Evolutionary conservation across 768 basidiomycete species (phyloP), one percentile per base, ranked within the genome.

Genomic region (Amyloporia xantha): DNA sequence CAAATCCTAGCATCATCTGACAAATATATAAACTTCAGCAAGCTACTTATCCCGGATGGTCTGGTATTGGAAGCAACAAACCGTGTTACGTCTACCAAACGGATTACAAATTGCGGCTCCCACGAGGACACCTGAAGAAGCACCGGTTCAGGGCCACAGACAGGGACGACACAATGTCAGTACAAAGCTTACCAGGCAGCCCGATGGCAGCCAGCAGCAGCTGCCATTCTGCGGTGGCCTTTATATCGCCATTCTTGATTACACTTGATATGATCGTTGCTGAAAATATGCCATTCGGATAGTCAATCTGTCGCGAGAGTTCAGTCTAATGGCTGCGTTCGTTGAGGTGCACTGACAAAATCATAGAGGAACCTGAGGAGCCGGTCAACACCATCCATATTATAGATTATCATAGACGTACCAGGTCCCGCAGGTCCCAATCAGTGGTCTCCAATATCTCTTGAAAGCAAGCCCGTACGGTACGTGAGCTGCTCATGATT

Each of bases 371-470:
- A 83, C 81, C 80, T 81, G 23, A 21, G 39, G 23, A 20, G 23
- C 39, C 21, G 12, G n/a, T 33, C 41, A 59, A 24, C 41, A 25
- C 15, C 7, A 7, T 9, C 1, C 7, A 15, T 38, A 23, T 12
- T 7, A 7, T 15, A 25, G 5, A 11, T 37, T 23, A 44, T 5
- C 9, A 57, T 47, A 44, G 23, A 54, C 68, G 44, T 42, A 81
- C 85, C 85, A 88, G 38, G 84, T 81, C 13, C 83, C 84, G 50
- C 77, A 80, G 4, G 84, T 89, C 9, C 86, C 86, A 45, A 85
- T 77, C 17, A 90, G 65, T 5, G 78, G 43, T 52, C 66, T 76
- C 85, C 86, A 87, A 62, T 87, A 88, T 19, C 74, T 66, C 59
- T 73, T 77, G 45, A 84, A 1, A 11, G 79, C 75, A 20, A 87